Evolutionary conservation across 1,139 yeast species (phyloP).

Genomic region (Pichia sp.): DNA sequence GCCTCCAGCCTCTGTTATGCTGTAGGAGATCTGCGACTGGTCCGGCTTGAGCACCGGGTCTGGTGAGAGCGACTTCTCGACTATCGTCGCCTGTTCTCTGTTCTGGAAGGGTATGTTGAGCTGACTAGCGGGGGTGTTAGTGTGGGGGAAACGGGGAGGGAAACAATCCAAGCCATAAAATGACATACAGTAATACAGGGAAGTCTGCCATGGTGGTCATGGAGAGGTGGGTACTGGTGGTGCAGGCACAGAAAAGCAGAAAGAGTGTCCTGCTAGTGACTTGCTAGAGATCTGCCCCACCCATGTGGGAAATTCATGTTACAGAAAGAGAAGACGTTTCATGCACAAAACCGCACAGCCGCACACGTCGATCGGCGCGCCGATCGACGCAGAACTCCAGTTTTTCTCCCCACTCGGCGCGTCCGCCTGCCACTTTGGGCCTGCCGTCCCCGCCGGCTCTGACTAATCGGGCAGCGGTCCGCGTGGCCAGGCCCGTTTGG

Average conservation of each 20-base stretch:
- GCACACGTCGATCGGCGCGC: too few species aligned
- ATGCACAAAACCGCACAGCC: too few species aligned
- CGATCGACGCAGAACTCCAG: not conserved
- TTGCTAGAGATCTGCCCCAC: too few species aligned
- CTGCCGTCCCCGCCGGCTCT: not conserved
- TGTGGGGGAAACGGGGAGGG: not conserved
- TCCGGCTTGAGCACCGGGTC: constrained; percentile 74
- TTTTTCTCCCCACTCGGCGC: not conserved
- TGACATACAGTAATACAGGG: constrained; percentile 1
- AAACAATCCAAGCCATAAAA: not conserved
- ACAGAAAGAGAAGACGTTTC: too few species aligned
- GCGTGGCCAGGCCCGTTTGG: not conserved
- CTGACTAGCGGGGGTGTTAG: constrained; percentile 26
- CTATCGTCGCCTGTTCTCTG: constrained; percentile 58
- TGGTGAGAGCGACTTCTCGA: constrained; percentile 56
- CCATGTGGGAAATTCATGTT: too few species aligned
- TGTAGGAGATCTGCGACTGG: constrained; percentile 34
- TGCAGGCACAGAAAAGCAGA: too few species aligned
- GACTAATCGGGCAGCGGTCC: not conserved
- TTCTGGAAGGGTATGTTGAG: constrained; percentile 62
- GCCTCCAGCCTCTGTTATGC: constrained; percentile 1
- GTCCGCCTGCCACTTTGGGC: too few species aligned
- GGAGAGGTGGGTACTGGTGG: not conserved
- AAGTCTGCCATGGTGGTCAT: not conserved
- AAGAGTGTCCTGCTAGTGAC: too few species aligned